Evolutionary conservation across 106 monocot genomes (phyloP).

Genomic region (Vanilla planifolia): DNA sequence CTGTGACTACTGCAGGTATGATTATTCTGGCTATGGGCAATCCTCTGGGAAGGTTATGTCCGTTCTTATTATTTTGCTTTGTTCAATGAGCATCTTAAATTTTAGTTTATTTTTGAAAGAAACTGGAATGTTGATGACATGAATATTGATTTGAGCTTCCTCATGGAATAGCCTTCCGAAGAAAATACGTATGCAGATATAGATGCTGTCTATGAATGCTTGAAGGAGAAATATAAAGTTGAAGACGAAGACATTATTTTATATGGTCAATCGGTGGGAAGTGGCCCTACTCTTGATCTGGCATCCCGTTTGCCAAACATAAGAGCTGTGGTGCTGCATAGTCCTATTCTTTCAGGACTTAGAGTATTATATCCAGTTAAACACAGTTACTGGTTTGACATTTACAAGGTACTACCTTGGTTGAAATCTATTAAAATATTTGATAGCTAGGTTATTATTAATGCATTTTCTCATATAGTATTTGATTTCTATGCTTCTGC

Average conservation of each 20-base stretch:
- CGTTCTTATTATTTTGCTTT: background rate
- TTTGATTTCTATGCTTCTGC: conserved; percentile 11
- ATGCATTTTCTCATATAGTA: background rate
- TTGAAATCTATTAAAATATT: background rate
- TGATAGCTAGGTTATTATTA: conserved; percentile 2
- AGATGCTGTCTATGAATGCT: conserved; percentile 59
- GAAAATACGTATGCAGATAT: conserved; percentile 69
- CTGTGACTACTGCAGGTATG: conserved; percentile 15
- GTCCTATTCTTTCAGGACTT: conserved; percentile 75
- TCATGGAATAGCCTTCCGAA: conserved; percentile 49
- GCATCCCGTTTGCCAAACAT: conserved; percentile 49
- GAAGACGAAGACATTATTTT: conserved; percentile 59
- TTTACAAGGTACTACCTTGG: conserved; percentile 57
- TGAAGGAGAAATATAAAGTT: conserved; percentile 47
- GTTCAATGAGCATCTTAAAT: background rate
- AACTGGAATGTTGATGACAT: background rate
- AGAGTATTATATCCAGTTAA: conserved; percentile 75
- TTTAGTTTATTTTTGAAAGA: background rate
- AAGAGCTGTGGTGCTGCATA: conserved; percentile 71
- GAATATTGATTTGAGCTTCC: background rate
- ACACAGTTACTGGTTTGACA: conserved; percentile 77
- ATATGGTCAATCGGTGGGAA: conserved; percentile 87
- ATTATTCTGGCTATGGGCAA: conserved; percentile 33
- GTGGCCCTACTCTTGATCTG: conserved; percentile 76
- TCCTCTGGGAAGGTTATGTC: conserved; percentile 22